These are phyloP conservation scores for Melampsora occidentalis DNA, from an alignment of 1,284 basidiomycete species.

Conservation along the genomic window DNA sequence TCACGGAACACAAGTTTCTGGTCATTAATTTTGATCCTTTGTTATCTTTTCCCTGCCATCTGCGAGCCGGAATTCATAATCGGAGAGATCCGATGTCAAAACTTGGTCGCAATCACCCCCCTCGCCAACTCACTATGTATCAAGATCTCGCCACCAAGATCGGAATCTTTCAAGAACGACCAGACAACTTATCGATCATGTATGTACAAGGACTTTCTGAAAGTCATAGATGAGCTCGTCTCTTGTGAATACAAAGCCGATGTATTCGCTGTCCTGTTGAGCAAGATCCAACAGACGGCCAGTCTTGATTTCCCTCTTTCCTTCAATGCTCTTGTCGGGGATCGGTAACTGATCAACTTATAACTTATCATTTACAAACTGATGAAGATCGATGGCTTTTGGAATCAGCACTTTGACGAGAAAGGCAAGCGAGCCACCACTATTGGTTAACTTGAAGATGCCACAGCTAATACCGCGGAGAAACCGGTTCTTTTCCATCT, in stretches of 20 bases:
- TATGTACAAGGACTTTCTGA: constrained; percentile 80
- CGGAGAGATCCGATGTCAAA: too few species aligned
- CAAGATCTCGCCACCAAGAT: constrained; percentile 90
- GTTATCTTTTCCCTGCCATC: too few species aligned
- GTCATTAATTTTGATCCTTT: too few species aligned
- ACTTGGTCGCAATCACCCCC: too few species aligned
- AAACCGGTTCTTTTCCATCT: constrained; percentile 28
- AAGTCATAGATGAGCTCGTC: constrained; percentile 77
- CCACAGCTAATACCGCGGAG: constrained; percentile 7
- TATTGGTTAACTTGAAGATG: constrained; percentile 13
- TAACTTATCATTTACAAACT: not conserved
- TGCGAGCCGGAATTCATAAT: too few species aligned
- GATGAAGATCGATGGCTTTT: constrained; percentile 76
- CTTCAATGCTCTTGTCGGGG: not conserved
- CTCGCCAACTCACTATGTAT: too few species aligned
- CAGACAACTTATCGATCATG: constrained; percentile 84
- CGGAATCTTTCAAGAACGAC: constrained; percentile 70
- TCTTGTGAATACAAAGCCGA: constrained; percentile 80
- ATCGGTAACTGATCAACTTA: constrained; percentile 16
- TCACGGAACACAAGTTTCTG: too few species aligned
- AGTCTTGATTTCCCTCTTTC: constrained; percentile 50
- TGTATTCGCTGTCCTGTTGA: constrained; percentile 73
- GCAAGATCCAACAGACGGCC: constrained; percentile 79
- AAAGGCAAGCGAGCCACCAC: constrained; percentile 35
- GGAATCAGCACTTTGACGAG: constrained; percentile 75